A percentile compares a stretch with the other conserved stretches of the same genome.
Conservation (phyloP, 768 basidiomycete species). For the Infundibulicybe gibba region DNA sequence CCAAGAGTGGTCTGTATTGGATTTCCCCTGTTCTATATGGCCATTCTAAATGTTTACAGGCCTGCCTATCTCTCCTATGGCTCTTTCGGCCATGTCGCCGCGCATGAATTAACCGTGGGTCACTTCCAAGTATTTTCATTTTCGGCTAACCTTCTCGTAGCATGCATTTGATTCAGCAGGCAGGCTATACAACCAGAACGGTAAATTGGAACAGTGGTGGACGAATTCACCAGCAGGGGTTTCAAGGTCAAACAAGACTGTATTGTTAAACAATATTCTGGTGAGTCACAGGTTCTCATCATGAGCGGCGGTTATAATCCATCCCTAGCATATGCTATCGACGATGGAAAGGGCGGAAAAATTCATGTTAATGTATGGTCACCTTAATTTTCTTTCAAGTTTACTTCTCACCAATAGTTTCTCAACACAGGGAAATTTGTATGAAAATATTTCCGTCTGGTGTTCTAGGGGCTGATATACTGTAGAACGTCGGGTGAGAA, state of each 20-base stretch:
- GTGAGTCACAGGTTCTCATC: constrained; percentile 28
- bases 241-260: constrained; percentile 85
- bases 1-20: constrained; percentile 55
- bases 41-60: constrained; percentile 36
- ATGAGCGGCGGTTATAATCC: constrained; percentile 5
- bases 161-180: constrained; percentile 92
- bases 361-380: constrained; percentile 76
- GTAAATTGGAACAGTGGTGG: constrained; percentile 92
- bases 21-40: neutral
- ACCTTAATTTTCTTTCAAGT: neutral
- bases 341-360: constrained; percentile 81
- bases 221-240: constrained; percentile 78
- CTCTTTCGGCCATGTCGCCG: constrained; percentile 87
- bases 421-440: constrained; percentile 67
- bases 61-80: constrained; percentile 90
- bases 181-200: constrained; percentile 85
- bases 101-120: constrained; percentile 86
- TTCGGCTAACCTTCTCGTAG: constrained; percentile 28
- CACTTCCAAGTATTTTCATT: neutral
- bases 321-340: constrained; percentile 71
- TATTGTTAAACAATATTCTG: constrained; percentile 89
- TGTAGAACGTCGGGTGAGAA: constrained; percentile 86
- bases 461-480: constrained; percentile 7
- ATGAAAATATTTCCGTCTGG: constrained; percentile 15
- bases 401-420: neutral